Conservation (phyloP, 805 yeast species). For the Metschnikowia hibisci region DNA sequence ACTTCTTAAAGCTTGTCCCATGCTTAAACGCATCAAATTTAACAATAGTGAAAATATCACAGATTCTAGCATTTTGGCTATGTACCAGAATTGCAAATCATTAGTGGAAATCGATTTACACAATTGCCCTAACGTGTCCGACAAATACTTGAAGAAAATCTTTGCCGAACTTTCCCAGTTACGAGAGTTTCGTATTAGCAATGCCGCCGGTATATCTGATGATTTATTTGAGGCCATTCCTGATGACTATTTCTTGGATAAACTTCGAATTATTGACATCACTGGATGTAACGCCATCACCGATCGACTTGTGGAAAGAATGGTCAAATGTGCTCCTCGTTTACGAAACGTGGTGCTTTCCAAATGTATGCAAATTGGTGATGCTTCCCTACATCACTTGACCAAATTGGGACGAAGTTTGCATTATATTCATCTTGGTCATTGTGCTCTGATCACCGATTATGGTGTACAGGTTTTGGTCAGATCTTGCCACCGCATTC, state of each 20-base stretch:
- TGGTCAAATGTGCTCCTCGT: conserved; percentile 77
- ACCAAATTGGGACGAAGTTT: conserved; percentile 72
- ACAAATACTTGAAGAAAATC: conserved; percentile 53
- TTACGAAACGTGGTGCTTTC: conserved; percentile 84
- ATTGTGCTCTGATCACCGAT: conserved; percentile 87
- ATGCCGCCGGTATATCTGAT: conserved; percentile 66
- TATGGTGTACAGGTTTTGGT: conserved; percentile 75
- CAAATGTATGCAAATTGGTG: conserved; percentile 84
- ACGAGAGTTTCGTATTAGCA: conserved; percentile 80
- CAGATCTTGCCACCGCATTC: conserved; percentile 75
- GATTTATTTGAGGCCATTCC: conserved; percentile 56
- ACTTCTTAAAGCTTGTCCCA: conserved; percentile 60
- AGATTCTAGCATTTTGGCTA: conserved; percentile 55
- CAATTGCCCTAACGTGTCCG: conserved; percentile 70
- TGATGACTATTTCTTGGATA: conserved; percentile 48
- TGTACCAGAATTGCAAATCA: conserved; percentile 70
- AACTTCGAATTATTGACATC: conserved; percentile 76
- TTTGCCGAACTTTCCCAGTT: conserved; percentile 64
- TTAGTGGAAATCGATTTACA: conserved; percentile 89
- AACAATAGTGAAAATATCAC: conserved; percentile 66
- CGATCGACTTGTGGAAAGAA: conserved; percentile 68
- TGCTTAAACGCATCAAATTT: conserved; percentile 77
- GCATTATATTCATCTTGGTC: conserved; percentile 91
- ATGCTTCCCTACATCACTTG: conserved; percentile 67
- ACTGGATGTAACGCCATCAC: conserved; percentile 80